A percentile compares a stretch with the other conserved stretches of the same genome.
Conservation (phyloP, 306 rosid genomes). For the Gillenia trifoliata region DNA sequence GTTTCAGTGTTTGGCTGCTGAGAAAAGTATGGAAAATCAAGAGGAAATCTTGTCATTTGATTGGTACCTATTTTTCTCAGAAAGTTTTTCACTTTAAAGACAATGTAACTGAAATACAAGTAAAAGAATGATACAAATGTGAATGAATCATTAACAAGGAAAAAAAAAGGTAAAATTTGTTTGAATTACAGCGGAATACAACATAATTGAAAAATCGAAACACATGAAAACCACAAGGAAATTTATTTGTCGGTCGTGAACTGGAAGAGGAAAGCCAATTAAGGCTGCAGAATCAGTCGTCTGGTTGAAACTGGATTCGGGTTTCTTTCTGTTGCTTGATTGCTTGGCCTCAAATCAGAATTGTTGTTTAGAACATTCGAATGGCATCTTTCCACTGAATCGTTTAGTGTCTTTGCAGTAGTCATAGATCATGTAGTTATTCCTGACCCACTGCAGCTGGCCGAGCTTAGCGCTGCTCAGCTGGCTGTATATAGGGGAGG, state of each 20-base stretch:
- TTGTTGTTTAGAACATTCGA: constrained; percentile 50
- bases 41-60: background rate
- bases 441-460: constrained; percentile 52
- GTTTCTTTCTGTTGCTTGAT: background rate
- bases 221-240: constrained; percentile 8
- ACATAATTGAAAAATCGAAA: background rate
- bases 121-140: background rate
- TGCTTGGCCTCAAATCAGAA: constrained; percentile 20
- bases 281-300: background rate
- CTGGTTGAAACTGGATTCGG: background rate
- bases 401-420: constrained; percentile 64
- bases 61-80: background rate
- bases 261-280: background rate
- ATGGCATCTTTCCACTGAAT: constrained; percentile 52
- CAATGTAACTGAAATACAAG: background rate
- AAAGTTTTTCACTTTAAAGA: background rate
- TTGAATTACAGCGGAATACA: background rate
- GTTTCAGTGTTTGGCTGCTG: background rate
- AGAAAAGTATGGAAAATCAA: background rate
- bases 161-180: background rate
- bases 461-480: constrained; percentile 35
- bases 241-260: constrained; percentile 1
- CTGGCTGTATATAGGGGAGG: constrained; percentile 37
- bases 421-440: constrained; percentile 61
- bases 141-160: background rate